phyloP scores from a whole-genome alignment of 805 yeast genomes.

The Saccharomycopsis sp. region DNA sequence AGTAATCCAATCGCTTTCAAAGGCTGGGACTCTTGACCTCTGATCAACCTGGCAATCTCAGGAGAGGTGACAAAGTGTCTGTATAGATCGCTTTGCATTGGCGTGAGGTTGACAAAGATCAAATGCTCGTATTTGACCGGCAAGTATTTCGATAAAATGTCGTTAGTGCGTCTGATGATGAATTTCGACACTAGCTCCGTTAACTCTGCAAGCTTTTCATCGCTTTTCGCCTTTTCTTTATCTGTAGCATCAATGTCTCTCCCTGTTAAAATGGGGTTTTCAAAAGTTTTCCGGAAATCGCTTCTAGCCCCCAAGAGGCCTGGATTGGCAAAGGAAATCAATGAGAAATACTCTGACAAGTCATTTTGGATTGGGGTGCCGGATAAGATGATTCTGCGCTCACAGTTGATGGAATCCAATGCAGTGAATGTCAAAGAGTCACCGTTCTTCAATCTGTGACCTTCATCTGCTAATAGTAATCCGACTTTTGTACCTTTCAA shows the following conservation, averaged over 20 bases:
- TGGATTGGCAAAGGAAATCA: conserved; percentile 88
- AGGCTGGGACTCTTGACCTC: conserved; percentile 70
- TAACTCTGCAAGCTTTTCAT: conserved; percentile 56
- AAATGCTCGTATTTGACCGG: conserved; percentile 97
- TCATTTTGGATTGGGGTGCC: conserved; percentile 98
- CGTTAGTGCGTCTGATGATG: conserved; percentile 92
- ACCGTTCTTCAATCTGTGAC: conserved; percentile 77
- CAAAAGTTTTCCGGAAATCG: conserved; percentile 82
- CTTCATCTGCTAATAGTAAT: conserved; percentile 76
- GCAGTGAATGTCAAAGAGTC: conserved; percentile 89
- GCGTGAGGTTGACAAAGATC: conserved; percentile 78
- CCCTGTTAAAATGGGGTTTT: conserved; percentile 68
- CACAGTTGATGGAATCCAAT: conserved; percentile 71
- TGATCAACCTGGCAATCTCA: conserved; percentile 57
- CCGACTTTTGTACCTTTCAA: conserved; percentile 77
- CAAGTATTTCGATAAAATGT: conserved; percentile 82
- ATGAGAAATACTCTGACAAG: conserved; percentile 84
- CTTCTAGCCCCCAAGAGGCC: conserved; percentile 77
- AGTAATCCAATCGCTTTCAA: conserved; percentile 81
- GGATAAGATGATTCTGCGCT: conserved; percentile 81
- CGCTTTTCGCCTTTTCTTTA: conserved; percentile 61
- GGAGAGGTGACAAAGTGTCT: conserved; percentile 70
- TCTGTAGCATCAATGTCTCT: conserved; percentile 88
- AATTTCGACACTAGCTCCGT: conserved; percentile 75
- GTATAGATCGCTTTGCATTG: conserved; percentile 66